A percentile compares a stretch with the other conserved stretches of the same genome.
Conservation (phyloP, 305 asterid genomes). For the Rubia occidens region DNA sequence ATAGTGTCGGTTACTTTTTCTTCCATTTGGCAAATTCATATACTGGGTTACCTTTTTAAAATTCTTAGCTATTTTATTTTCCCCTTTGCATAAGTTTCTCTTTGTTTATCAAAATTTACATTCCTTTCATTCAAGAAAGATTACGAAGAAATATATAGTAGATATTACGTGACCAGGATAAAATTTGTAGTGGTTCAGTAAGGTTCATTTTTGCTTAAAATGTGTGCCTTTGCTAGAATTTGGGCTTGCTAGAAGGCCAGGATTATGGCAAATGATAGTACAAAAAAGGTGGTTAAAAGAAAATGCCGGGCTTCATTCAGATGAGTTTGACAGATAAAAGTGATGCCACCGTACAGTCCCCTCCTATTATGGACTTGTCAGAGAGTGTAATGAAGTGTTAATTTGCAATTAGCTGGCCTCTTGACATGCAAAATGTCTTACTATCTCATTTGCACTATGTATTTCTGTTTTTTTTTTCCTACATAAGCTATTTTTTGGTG, state of each 20-base stretch:
- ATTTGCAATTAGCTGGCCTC: slow-evolving; percentile 6
- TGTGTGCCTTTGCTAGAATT: neutral
- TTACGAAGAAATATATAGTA: neutral
- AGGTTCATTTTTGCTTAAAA: neutral
- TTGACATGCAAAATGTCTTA: slow-evolving; percentile 12
- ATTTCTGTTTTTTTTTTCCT: neutral
- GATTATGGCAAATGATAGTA: neutral
- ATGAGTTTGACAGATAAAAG: neutral
- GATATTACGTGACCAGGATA: neutral
- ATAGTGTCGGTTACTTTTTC: neutral
- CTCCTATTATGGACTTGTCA: neutral
- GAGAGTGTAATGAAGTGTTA: neutral
- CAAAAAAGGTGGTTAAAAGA: neutral
- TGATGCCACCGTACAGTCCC: neutral
- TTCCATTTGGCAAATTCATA: neutral
- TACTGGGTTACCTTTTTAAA: neutral
- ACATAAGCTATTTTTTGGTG: neutral
- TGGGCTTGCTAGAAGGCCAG: neutral
- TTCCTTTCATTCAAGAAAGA: neutral
- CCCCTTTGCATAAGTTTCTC: neutral
- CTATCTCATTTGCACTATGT: neutral
- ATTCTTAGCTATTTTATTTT: neutral
- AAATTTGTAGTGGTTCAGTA: neutral
- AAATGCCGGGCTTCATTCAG: neutral
- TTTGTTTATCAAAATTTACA: neutral